Evolutionary conservation across 805 yeast species (phyloP).

Genomic region (Cyberlindnera misumaiensis): DNA sequence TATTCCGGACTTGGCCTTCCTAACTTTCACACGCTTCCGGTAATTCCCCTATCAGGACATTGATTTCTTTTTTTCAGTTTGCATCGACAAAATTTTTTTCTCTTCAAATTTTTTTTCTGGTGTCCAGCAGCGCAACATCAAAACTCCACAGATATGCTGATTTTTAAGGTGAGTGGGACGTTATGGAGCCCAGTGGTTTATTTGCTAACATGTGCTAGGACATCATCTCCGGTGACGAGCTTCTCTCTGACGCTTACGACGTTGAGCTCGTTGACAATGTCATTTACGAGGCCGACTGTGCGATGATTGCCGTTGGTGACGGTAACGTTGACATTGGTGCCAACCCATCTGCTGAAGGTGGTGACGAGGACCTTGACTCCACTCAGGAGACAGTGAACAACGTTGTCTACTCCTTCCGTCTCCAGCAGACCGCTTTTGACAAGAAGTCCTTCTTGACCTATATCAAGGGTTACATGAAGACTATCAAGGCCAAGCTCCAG

Average conservation of each 20-base stretch:
- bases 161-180: constrained; percentile 5
- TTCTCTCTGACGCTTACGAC: constrained; percentile 96
- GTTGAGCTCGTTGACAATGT: constrained; percentile 79
- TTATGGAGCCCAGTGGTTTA: neutral
- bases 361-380: constrained; percentile 70
- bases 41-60: neutral
- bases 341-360: constrained; percentile 98
- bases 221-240: constrained; percentile 90
- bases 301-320: constrained; percentile 82
- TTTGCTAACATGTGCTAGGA: constrained; percentile 42
- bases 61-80: constrained; percentile 4
- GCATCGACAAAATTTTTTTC: constrained; percentile 1
- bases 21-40: neutral
- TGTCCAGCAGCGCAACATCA: constrained; percentile 1
- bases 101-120: neutral
- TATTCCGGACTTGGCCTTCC: neutral
- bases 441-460: constrained; percentile 95
- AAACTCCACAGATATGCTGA: constrained; percentile 9
- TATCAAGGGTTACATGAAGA: constrained; percentile 99
- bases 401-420: constrained; percentile 97
- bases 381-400: constrained; percentile 92
- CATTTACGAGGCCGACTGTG: constrained; percentile 95
- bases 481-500: constrained; percentile 82
- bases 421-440: constrained; percentile 93
- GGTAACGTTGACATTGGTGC: constrained; percentile 98